Base-by-base conservation (phyloP, 306 rosid genomes). In the Prunus mume region DNA sequence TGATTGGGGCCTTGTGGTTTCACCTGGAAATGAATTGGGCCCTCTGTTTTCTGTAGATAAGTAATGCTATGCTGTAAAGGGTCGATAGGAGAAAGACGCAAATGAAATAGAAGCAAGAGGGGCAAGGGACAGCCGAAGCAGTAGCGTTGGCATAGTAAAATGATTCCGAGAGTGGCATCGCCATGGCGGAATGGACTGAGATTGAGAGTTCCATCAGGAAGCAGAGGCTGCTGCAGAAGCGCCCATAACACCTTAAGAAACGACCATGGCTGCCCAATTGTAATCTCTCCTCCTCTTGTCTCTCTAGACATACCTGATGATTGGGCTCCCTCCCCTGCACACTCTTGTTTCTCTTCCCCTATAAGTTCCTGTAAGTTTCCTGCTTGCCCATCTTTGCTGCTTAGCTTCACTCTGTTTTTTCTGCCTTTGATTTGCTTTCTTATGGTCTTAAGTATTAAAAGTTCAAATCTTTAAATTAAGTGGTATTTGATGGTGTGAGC, bases 281-380 rank as follows among this genome's bases (percentile, higher is more conserved):
- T 91, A 52, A 30, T 88, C 81, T 91, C 97, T 79, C 97, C 97
- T 34, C 74, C 92, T 82, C 96, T 93, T 27, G 79, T 78, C 61
- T 88, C 96, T 79, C 51, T 91, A 50, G 98, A 93, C 85, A 69
- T 90, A 69, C 93, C 93, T 52, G 96, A 91, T 49, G 68, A 77
- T 79, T 93, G 98, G 98, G 71, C 80, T 76, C 74, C 92, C 49
- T 14, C 12, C 74, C 70, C 81, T 51, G 50, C 69, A 12, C 30
- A 76, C 81, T 79, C 34, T 52, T 78, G 64, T 63, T 68, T 68
- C 79, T 73, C 85, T 45, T 80, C 77, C 75, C 43, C 63, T 0
- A 68, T 72, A 49, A 85, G 77, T 50, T 76, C 25, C 76, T 79
- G 97, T 89, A 75, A 77, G 91, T 71, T 56, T 50, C 65, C 75